Base-by-base conservation (phyloP, 805 yeast genomes). In the Candida dajiaensis region DNA sequence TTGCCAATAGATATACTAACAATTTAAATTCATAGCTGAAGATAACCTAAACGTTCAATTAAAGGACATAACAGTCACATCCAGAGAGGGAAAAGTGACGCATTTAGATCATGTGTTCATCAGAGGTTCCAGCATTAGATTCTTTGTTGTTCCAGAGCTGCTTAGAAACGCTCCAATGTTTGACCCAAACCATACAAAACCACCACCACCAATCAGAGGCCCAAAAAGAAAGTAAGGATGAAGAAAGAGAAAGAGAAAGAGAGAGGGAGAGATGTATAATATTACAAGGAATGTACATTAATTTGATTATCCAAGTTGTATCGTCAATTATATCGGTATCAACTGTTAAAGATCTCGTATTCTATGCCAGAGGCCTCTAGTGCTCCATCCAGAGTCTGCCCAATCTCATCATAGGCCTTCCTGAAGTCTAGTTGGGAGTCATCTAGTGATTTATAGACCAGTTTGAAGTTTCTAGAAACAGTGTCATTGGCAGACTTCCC, bases 31-130 rank as follows among this genome's bases (percentile, higher is more conserved):
- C 16, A 38, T 35, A 51, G 55, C 57, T 4, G 97, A 92, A 67
- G 98, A 92, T 58, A 90, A 85, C 64, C 94, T 92, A 98, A 92
- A 92, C 62, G 80, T 92, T 22, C 95, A 90, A 50, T 66, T 92
- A 42, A 71, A 78, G 52, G 96, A 92, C 61, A 95, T 85, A 37
- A 78, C 85, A 1, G 81, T 85, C 41, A 90, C 97, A 0, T 78
- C 81, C 23, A 69, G 81, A 39, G 85, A 88, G 44, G 96, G 97
- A 4, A 72, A 74, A 41, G 84, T 85, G 3, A 72, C 84, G 2
- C 85, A 83, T 54, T 74, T 88, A 73, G 89, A 85, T 52, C 88
- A 85, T 56, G 95, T 89, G 4, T 90, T 88, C 63, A 80, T 92
- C 4, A 78, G 99, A 57, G 99, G 99, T 1, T 88, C 96, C 1